A percentile compares a stretch with the other conserved stretches of the same genome.
Conservation (phyloP, 106 monocot genomes). For the Amphibolis antarctica region DNA sequence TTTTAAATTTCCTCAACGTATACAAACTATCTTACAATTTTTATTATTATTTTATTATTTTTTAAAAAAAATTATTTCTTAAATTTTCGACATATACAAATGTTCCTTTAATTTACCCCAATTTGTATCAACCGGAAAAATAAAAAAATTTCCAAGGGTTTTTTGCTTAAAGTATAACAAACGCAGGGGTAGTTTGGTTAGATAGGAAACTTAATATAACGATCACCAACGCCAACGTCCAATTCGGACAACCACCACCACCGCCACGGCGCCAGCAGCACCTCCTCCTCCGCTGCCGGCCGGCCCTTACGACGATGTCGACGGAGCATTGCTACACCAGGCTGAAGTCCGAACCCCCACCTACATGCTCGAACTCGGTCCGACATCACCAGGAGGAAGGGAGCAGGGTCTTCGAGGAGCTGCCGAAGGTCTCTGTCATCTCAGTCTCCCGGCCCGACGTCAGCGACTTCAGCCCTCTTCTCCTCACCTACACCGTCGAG, state of each 20-base stretch:
- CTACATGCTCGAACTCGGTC: slow-evolving; percentile 22
- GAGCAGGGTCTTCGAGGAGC: slow-evolving; percentile 58
- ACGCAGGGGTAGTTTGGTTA: background rate
- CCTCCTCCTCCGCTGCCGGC: background rate
- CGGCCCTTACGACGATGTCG: slow-evolving; percentile 11
- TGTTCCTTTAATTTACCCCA: no score
- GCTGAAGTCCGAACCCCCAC: slow-evolving; percentile 51
- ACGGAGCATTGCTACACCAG: slow-evolving; percentile 39
- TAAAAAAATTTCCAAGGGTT: no score
- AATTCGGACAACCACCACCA: no score
- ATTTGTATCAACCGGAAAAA: no score
- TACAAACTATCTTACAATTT: no score
- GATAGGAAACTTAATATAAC: background rate
- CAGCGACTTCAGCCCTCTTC: slow-evolving; percentile 71
- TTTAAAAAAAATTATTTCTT: no score
- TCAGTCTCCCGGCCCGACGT: slow-evolving; percentile 79
- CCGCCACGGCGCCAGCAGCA: background rate
- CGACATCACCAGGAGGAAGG: slow-evolving; percentile 11
- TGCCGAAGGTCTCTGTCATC: slow-evolving; percentile 64
- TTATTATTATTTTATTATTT: no score
- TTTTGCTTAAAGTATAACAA: no score
- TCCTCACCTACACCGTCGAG: slow-evolving; percentile 88
- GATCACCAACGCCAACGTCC: background rate
- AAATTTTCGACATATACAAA: no score
- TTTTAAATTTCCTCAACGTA: no score